phyloP scores from a whole-genome alignment of 805 yeast species.

The Lipomyces oligophaga region DNA sequence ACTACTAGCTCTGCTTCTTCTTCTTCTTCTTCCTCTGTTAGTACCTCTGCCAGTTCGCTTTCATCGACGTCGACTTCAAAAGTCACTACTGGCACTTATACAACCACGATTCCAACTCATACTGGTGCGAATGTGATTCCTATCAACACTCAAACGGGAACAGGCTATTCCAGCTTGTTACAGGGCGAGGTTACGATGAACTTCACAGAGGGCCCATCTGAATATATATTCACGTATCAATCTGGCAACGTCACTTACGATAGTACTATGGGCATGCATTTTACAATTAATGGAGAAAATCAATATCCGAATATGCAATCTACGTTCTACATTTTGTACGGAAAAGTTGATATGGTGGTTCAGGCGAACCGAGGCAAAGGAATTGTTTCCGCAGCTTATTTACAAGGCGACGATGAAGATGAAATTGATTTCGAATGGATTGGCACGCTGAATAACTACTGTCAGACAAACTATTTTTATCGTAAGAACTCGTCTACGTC shows the following conservation, averaged over 20 bases:
- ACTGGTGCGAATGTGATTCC: too few relatives aligned
- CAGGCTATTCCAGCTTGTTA: too few relatives aligned
- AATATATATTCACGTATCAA: too few relatives aligned
- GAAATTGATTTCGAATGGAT: constrained; percentile 87
- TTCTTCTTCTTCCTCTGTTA: too few relatives aligned
- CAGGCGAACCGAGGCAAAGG: constrained; percentile 76
- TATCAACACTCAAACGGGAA: too few relatives aligned
- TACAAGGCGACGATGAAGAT: constrained; percentile 80
- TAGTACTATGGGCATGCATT: constrained; percentile 52
- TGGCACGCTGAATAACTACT: constrained; percentile 71
- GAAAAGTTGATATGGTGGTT: constrained; percentile 67
- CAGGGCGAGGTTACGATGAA: too few relatives aligned
- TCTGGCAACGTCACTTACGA: constrained; percentile 46
- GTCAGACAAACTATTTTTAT: constrained; percentile 56
- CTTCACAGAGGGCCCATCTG: too few relatives aligned
- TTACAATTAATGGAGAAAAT: constrained; percentile 57
- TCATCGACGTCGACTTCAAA: too few relatives aligned
- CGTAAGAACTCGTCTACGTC: constrained; percentile 75
- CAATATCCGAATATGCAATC: constrained; percentile 80
- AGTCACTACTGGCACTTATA: too few relatives aligned
- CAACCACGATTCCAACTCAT: too few relatives aligned
- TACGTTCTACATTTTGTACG: constrained; percentile 82
- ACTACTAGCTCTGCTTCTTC: too few relatives aligned
- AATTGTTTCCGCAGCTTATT: constrained; percentile 71
- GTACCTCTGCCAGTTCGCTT: too few relatives aligned